Conservation (phyloP, 169 alveolate genomes). For the Cystoisospora suis region DNA sequence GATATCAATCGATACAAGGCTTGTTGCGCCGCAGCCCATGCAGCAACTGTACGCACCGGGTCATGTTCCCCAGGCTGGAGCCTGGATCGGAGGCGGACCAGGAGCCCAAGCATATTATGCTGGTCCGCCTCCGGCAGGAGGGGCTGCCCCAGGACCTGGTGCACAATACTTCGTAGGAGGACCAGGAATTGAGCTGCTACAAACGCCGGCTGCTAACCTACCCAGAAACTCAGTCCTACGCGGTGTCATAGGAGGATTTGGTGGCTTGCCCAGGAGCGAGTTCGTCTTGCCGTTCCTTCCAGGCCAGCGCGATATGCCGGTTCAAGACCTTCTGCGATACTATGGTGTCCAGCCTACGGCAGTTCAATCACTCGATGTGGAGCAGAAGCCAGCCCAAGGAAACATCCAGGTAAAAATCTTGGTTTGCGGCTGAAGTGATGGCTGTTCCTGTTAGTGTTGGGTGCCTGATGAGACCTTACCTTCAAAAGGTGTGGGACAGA, state of each 20-base stretch:
- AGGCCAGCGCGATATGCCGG: not conserved
- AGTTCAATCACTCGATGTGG: not conserved
- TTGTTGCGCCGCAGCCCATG: not conserved
- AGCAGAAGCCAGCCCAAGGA: not conserved
- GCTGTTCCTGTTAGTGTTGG: no score
- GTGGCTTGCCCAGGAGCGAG: not conserved
- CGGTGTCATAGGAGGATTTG: constrained; percentile 1
- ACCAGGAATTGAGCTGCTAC: not conserved
- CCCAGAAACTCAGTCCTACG: not conserved
- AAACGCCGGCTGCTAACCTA: not conserved
- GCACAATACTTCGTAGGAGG: no score
- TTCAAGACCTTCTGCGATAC: not conserved
- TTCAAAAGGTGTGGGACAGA: no score
- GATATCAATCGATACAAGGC: not conserved
- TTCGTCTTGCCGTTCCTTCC: not conserved
- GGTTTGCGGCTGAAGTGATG: no score
- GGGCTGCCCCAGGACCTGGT: not conserved
- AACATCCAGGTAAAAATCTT: not conserved
- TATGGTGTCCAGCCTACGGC: not conserved
- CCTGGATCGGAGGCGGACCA: not conserved
- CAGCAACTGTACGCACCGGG: not conserved
- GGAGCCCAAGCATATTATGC: not conserved
- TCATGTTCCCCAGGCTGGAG: not conserved
- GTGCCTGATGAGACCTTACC: no score
- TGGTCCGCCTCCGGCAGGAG: not conserved